Percentiles rank a stretch among this genome's conserved stretches.
These are phyloP conservation scores for Betula pendula DNA, from an alignment of 306 rosid species.

Conservation along the genomic window DNA sequence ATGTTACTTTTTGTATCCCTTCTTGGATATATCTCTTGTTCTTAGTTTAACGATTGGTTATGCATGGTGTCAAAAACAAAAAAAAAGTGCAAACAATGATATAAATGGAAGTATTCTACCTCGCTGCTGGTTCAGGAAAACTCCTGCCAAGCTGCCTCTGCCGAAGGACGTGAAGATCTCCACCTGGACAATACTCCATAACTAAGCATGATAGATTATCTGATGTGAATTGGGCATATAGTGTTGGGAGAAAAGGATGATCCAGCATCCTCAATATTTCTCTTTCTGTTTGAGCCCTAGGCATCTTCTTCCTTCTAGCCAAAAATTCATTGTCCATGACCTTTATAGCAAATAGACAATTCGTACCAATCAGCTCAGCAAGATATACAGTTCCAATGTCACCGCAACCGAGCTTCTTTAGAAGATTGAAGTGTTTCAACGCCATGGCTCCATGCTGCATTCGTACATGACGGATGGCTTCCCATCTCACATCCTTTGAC, in stretches of 20 bases:
- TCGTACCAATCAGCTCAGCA: constrained; percentile 76
- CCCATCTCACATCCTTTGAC: constrained; percentile 97
- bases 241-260: constrained; percentile 97
- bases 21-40: constrained; percentile 17
- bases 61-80: constrained; percentile 4
- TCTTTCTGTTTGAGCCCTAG: constrained; percentile 94
- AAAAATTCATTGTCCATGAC: constrained; percentile 97
- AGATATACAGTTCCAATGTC: constrained; percentile 98
- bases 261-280: constrained; percentile 94
- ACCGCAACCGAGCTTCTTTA: constrained; percentile 97
- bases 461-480: constrained; percentile 66
- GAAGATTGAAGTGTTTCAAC: constrained; percentile 80
- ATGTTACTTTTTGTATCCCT: constrained; percentile 13
- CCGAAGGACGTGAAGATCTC: constrained; percentile 96
- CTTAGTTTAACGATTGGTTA: constrained; percentile 7
- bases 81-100: constrained; percentile 13
- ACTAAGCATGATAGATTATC: constrained; percentile 93
- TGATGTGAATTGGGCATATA: constrained; percentile 82
- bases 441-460: constrained; percentile 73
- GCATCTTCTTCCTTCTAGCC: constrained; percentile 92
- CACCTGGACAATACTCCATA: constrained; percentile 99
- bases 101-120: constrained; percentile 51
- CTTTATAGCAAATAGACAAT: constrained; percentile 89
- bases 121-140: constrained; percentile 81
- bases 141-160: constrained; percentile 81